A percentile compares a stretch with the other conserved stretches of the same genome.
phyloP scores from a whole-genome alignment of 2,329 filamentous ascomycete genomes.

The Dryadomyces sulphureus region DNA sequence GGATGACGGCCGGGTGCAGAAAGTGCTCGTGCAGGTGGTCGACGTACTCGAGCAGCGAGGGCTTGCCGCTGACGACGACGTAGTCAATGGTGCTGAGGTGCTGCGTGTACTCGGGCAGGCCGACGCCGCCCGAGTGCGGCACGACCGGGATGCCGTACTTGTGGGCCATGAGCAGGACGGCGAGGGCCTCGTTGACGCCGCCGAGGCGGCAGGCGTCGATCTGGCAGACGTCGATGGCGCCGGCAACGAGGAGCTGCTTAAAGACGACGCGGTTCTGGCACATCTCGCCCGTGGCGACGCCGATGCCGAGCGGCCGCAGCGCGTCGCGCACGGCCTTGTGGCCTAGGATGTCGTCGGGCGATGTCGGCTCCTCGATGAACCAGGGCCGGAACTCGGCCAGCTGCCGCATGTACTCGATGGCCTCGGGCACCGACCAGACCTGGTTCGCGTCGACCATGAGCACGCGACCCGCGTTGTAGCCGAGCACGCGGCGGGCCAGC shows the following conservation, averaged over 20 bases:
- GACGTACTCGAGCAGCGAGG: slow-evolving; percentile 76
- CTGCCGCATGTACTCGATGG: slow-evolving; percentile 72
- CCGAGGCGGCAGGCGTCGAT: slow-evolving; percentile 83
- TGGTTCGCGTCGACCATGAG: slow-evolving; percentile 93
- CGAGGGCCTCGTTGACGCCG: slow-evolving; percentile 81
- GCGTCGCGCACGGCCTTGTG: slow-evolving; percentile 76
- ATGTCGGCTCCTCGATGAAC: slow-evolving; percentile 93
- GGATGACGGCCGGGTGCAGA: slow-evolving; percentile 62
- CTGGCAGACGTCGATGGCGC: slow-evolving; percentile 77
- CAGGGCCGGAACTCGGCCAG: slow-evolving; percentile 74
- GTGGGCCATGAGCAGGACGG: slow-evolving; percentile 74
- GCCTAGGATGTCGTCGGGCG: slow-evolving; percentile 76
- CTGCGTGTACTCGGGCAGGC: slow-evolving; percentile 86
- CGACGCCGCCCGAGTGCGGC: slow-evolving; percentile 79
- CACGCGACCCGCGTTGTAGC: slow-evolving; percentile 55
- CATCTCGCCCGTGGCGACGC: slow-evolving; percentile 87
- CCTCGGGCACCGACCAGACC: slow-evolving; percentile 81
- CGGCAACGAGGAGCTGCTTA: slow-evolving; percentile 72
- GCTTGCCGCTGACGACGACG: slow-evolving; percentile 68
- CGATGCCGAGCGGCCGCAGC: slow-evolving; percentile 58
- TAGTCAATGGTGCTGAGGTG: slow-evolving; percentile 89
- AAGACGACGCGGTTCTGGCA: slow-evolving; percentile 90
- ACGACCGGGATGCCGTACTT: slow-evolving; percentile 72
- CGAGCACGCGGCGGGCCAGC: slow-evolving; percentile 68
- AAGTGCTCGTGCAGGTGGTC: slow-evolving; percentile 93